These are phyloP conservation scores for Leishmania aethiopica DNA, from an alignment of 208 protist genomes.

Conservation along the genomic window DNA sequence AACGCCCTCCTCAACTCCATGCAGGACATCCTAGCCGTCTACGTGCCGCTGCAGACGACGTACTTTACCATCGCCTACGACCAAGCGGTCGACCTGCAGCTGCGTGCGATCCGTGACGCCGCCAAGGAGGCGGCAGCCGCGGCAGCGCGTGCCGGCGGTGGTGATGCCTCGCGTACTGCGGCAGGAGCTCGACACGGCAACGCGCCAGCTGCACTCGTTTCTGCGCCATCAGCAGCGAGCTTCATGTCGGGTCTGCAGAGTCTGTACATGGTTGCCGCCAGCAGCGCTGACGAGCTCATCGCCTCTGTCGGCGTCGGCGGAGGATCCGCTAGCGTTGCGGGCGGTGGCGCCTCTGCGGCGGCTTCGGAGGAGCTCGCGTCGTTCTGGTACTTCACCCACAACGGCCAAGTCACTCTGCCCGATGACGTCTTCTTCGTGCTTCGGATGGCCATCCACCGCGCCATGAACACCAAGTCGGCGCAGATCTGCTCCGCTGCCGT, in stretches of 20 bases:
- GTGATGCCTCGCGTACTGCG: neutral
- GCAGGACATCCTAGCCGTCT: slow-evolving; percentile 77
- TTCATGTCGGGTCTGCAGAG: slow-evolving; percentile 71
- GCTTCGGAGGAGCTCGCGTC: slow-evolving; percentile 23
- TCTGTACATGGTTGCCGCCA: slow-evolving; percentile 57
- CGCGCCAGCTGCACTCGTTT: neutral
- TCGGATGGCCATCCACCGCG: slow-evolving; percentile 77
- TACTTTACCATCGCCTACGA: slow-evolving; percentile 81
- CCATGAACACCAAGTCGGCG: slow-evolving; percentile 78
- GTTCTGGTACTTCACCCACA: slow-evolving; percentile 40
- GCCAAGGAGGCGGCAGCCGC: slow-evolving; percentile 24
- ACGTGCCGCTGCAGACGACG: slow-evolving; percentile 74
- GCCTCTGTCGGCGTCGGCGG: slow-evolving; percentile 17
- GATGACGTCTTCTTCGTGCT: slow-evolving; percentile 90
- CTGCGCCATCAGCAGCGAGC: slow-evolving; percentile 32
- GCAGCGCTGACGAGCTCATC: slow-evolving; percentile 36
- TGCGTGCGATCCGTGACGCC: slow-evolving; percentile 38
- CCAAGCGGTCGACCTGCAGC: slow-evolving; percentile 76
- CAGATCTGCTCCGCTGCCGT: slow-evolving; percentile 84
- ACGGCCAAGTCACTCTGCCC: slow-evolving; percentile 52
- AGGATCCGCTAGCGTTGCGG: neutral
- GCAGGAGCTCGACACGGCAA: neutral
- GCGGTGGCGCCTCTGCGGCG: slow-evolving; percentile 6
- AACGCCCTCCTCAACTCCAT: slow-evolving; percentile 68
- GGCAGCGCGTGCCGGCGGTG: neutral